Evolutionary conservation across 345 rosid species (phyloP).

Genomic region (Eucalyptus regnans): DNA sequence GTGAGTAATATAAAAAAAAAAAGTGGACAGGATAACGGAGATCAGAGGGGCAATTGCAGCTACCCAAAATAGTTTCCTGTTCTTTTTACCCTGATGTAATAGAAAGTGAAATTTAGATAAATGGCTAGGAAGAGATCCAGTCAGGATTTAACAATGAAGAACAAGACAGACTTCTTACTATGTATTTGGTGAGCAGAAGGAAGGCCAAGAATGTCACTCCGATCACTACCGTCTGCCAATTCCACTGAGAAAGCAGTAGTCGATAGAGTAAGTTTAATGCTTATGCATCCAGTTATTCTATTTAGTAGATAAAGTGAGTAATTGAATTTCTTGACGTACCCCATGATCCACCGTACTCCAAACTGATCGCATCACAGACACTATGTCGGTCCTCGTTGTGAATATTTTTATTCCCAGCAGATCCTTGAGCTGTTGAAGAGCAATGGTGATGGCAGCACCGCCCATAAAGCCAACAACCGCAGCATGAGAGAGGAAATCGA

Average conservation of each 20-base stretch:
- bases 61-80: conserved; percentile 31
- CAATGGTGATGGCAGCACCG: conserved; percentile 31
- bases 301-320: neutral
- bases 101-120: neutral
- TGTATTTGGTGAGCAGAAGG: conserved; percentile 21
- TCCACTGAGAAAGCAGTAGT: conserved; percentile 26
- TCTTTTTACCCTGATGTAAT: conserved; percentile 23
- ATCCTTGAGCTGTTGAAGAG: conserved; percentile 33
- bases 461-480: conserved; percentile 36
- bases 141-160: neutral
- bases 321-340: neutral
- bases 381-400: conserved; percentile 14
- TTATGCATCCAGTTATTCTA: neutral
- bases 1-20: conserved; percentile 17
- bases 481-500: conserved; percentile 36
- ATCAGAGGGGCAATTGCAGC: conserved; percentile 36
- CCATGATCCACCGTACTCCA: conserved; percentile 1
- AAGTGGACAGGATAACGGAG: conserved; percentile 28
- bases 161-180: conserved; percentile 8
- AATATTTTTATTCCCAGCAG: conserved; percentile 14
- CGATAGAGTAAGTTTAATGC: neutral
- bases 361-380: conserved; percentile 22
- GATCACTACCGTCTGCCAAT: conserved; percentile 30
- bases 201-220: conserved; percentile 29
- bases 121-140: neutral